Conservation (phyloP, 208 protist species). For the Naegleria fowleri region DNA sequence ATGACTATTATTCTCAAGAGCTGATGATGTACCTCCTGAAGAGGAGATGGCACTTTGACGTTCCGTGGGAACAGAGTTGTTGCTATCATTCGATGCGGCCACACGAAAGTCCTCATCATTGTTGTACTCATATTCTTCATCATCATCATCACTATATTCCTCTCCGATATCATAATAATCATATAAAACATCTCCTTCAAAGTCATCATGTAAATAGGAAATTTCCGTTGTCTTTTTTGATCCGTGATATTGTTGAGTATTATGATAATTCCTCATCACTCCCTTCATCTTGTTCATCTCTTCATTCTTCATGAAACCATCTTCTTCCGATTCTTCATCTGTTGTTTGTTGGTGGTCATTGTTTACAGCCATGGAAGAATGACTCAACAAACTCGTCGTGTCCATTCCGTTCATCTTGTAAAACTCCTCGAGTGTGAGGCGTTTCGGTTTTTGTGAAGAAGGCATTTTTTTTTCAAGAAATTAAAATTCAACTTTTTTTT, state of each 20-base stretch:
- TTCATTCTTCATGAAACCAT: neutral
- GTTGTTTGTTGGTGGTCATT: neutral
- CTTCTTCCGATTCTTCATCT: neutral
- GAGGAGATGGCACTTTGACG: neutral
- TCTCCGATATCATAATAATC: conserved; percentile 3
- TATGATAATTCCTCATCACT: neutral
- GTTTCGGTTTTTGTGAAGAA: neutral
- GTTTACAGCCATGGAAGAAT: neutral
- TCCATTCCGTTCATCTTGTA: neutral
- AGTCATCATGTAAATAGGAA: neutral
- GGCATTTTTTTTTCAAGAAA: neutral
- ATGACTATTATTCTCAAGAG: neutral
- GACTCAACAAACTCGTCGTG: neutral
- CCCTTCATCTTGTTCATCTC: neutral
- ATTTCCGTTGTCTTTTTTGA: neutral
- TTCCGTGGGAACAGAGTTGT: neutral
- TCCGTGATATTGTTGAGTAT: neutral
- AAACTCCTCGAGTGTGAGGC: neutral
- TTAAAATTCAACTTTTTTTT: too few species aligned
- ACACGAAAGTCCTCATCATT: neutral
- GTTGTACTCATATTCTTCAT: neutral
- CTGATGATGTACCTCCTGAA: neutral
- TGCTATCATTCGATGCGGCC: neutral
- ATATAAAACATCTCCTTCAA: conserved; percentile 4
- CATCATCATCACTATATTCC: neutral